These are phyloP conservation scores for Oidiodendron maius DNA, from an alignment of 495 filamentous ascomycete species.

Conservation along the genomic window DNA sequence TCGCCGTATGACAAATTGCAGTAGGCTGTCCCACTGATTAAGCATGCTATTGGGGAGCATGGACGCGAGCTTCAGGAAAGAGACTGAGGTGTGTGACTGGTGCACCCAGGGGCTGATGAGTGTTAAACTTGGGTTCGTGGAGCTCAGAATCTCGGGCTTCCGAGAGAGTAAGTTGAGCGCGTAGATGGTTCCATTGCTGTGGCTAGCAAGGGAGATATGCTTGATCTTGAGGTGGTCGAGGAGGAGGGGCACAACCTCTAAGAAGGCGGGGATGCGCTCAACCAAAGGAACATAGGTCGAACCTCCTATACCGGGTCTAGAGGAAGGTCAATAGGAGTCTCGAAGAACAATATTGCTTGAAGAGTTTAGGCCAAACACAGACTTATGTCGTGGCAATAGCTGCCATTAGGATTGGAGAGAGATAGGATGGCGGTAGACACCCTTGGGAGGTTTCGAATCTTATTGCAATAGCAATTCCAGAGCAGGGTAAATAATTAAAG, in stretches of 20 bases:
- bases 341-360: too few relatives aligned
- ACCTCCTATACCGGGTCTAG: conserved; percentile 35
- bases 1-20: conserved; percentile 22
- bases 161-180: conserved; percentile 35
- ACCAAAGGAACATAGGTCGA: conserved; percentile 35
- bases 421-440: too few relatives aligned
- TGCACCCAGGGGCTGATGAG: conserved; percentile 44
- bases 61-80: conserved; percentile 15
- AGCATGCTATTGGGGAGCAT: conserved; percentile 21
- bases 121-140: conserved; percentile 25
- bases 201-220: conserved; percentile 35
- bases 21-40: conserved; percentile 29
- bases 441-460: too few relatives aligned
- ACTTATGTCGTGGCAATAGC: too few relatives aligned
- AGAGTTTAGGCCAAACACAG: too few relatives aligned
- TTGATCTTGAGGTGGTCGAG: conserved; percentile 32
- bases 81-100: conserved; percentile 30
- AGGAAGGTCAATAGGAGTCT: background rate
- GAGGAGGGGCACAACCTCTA: conserved; percentile 36
- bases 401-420: too few relatives aligned
- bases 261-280: conserved; percentile 33
- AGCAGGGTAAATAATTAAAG: conserved; percentile 2
- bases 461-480: too few relatives aligned
- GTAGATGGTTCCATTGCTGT: conserved; percentile 43
- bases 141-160: conserved; percentile 33